Base-by-base conservation (phyloP, 2,329 filamentous ascomycete species). In the Aspergillus fischeri region DNA sequence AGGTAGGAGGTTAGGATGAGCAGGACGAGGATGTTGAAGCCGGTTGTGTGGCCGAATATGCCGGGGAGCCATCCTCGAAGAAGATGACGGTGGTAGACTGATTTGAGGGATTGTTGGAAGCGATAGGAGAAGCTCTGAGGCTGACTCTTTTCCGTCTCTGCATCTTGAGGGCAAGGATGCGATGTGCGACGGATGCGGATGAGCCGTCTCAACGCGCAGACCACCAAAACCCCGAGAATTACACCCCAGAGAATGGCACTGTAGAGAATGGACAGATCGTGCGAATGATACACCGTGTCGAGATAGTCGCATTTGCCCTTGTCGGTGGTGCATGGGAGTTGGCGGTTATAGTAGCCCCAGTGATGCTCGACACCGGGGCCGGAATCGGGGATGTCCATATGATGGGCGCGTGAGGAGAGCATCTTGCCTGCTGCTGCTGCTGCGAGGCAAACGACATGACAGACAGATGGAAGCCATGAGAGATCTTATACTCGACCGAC, bases 41-140 rank as follows among this genome's bases (percentile, higher is more conserved):
- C 80, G 0, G 86, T 89, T 1, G 86, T 85, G 58, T 84, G 80
- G 28, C 88, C 87, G 62, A 92, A 91, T 53, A 90, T 64, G 21
- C 71, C 64, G 20, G 80, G 75, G 2, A 81, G 71, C 3, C 80
- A 78, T 63, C 90, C 86, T 0, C 84, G 84, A 1, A 91, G 80
- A 2, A 91, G 76, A 63, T 82, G 80, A 29, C 74, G 78, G 20
- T 84, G 77, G 14, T 72, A 66, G 3, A 73, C 67, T 0, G 82
- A 72, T 14, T 73, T 67, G 20, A 79, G 56, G 3, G 82, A 72
- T 41, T 69, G 69, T 10, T 69, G 67, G 8, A 78, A 29, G n/a
- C 71, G 63, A 48, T 66, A 65, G 45, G 62, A 59, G 2, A 62
- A 52, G 50, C 62, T 65, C 51, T 64, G 61, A 6, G 51, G 3